Percentiles rank a stretch among this genome's conserved stretches.
phyloP scores from a whole-genome alignment of 1,139 yeast genomes.

The Yamadazyma dendronema region DNA sequence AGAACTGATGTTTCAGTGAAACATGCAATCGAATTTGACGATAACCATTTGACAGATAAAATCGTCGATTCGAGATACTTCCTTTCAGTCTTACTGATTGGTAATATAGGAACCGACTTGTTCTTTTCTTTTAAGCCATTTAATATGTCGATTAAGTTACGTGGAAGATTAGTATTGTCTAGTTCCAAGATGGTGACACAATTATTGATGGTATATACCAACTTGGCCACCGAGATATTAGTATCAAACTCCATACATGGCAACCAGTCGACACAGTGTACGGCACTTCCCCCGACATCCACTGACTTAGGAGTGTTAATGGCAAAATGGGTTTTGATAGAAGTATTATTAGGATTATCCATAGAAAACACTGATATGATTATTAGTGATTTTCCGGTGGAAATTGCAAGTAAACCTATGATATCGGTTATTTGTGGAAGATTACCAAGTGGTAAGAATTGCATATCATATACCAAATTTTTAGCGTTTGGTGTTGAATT shows the following conservation, averaged over 20 bases:
- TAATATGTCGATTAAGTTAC: constrained; percentile 26
- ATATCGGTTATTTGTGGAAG: constrained; percentile 50
- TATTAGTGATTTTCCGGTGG: constrained; percentile 51
- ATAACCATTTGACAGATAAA: constrained; percentile 60
- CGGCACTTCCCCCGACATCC: constrained; percentile 2
- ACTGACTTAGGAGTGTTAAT: constrained; percentile 41
- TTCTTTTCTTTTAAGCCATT: constrained; percentile 41
- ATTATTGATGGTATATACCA: constrained; percentile 71
- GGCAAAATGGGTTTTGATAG: constrained; percentile 50
- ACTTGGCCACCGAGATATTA: constrained; percentile 37
- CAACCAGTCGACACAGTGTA: constrained; percentile 61
- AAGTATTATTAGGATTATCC: constrained; percentile 26
- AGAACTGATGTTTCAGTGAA: constrained; percentile 16
- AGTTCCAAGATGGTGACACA: constrained; percentile 56
- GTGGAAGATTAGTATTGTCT: constrained; percentile 27
- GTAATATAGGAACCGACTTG: constrained; percentile 34
- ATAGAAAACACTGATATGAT: constrained; percentile 58
- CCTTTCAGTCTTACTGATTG: constrained; percentile 44
- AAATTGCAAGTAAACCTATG: constrained; percentile 59
- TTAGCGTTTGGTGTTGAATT: constrained; percentile 17
- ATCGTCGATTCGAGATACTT: constrained; percentile 32
- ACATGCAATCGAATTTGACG: constrained; percentile 41
- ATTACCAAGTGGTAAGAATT: constrained; percentile 55
- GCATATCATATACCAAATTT: constrained; percentile 27
- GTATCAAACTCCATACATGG: constrained; percentile 32